phyloP scores from a whole-genome alignment of 2,329 filamentous ascomycete species.

The Tolypocladium tundrense region DNA sequence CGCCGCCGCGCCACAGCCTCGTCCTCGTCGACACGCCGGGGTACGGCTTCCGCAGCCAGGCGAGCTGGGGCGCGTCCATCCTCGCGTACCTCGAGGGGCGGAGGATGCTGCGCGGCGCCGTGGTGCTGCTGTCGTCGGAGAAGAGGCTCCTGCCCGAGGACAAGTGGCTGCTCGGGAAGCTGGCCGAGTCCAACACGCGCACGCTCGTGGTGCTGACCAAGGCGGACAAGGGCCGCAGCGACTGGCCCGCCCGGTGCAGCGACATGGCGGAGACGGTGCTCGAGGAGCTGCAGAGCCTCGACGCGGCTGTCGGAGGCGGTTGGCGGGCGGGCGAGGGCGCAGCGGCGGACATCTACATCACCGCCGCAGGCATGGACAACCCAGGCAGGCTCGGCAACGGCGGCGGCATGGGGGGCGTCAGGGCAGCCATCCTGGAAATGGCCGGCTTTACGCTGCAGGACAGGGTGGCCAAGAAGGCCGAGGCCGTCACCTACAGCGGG shows the following conservation, averaged over 20 bases:
- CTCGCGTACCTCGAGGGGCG: conserved; percentile 38
- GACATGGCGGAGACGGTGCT: conserved; percentile 16
- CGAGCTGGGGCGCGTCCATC: conserved; percentile 43
- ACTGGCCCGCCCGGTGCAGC: conserved; percentile 17
- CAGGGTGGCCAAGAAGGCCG: conserved; percentile 22
- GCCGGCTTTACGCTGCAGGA: conserved; percentile 22
- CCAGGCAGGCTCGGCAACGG: conserved; percentile 19
- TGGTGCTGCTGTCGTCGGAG: conserved; percentile 43
- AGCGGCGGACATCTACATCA: conserved; percentile 21
- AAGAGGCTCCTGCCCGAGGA: conserved; percentile 40
- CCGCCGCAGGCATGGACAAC: conserved; percentile 25
- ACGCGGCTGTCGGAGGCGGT: conserved; percentile 10
- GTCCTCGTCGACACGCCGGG: conserved; percentile 42
- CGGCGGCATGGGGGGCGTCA: conserved; percentile 28
- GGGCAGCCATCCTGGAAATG: conserved; percentile 29
- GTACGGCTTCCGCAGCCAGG: conserved; percentile 35
- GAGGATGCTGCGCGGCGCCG: conserved; percentile 36
- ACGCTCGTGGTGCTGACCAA: conserved; percentile 46
- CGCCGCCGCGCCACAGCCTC: conserved; percentile 34
- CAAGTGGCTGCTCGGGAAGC: conserved; percentile 32
- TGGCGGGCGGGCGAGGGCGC: conserved; percentile 19
- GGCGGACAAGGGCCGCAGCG: conserved; percentile 35
- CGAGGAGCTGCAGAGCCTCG: conserved; percentile 13
- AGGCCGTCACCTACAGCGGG: conserved; percentile 24
- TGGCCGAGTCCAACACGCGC: conserved; percentile 32